phyloP scores from a whole-genome alignment of 805 yeast genomes.

The Naumovozyma castellii region DNA sequence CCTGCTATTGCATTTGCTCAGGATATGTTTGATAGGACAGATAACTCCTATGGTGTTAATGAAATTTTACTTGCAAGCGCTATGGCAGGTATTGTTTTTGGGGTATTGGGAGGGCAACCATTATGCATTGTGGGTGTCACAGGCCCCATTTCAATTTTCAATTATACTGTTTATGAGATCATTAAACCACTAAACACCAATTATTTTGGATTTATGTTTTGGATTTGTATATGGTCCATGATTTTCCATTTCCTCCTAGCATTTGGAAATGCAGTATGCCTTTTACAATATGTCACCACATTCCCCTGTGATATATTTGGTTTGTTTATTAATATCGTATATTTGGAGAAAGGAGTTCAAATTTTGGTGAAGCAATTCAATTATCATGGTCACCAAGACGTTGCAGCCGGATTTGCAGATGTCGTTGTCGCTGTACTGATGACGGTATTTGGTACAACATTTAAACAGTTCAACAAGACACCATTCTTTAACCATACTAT shows the following conservation, averaged over 20 bases:
- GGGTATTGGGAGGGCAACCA: conserved; percentile 82
- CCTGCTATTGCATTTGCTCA: conserved; percentile 96
- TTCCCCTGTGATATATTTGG: conserved; percentile 93
- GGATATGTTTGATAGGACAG: conserved; percentile 90
- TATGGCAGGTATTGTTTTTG: conserved; percentile 82
- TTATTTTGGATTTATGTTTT: conserved; percentile 88
- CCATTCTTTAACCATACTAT: conserved; percentile 49
- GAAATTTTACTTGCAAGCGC: conserved; percentile 81
- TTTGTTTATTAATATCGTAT: conserved; percentile 76
- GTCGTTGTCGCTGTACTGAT: conserved; percentile 66
- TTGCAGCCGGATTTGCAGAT: conserved; percentile 58
- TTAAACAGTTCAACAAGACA: conserved; percentile 39
- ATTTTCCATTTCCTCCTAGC: conserved; percentile 70
- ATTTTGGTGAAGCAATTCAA: conserved; percentile 64
- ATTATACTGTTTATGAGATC: conserved; percentile 59
- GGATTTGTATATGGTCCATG: conserved; percentile 91
- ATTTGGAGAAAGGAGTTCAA: conserved; percentile 84
- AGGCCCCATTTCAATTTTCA: conserved; percentile 89
- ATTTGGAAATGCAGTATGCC: conserved; percentile 53
- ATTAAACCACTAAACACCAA: conserved; percentile 33
- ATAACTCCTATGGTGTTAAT: conserved; percentile 81
- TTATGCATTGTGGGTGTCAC: conserved; percentile 94
- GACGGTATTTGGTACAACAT: conserved; percentile 69
- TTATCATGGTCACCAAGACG: conserved; percentile 23
- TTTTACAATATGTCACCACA: conserved; percentile 60